Evolutionary conservation across 805 yeast genomes (phyloP).

Genomic region (Candida hungchunana): DNA sequence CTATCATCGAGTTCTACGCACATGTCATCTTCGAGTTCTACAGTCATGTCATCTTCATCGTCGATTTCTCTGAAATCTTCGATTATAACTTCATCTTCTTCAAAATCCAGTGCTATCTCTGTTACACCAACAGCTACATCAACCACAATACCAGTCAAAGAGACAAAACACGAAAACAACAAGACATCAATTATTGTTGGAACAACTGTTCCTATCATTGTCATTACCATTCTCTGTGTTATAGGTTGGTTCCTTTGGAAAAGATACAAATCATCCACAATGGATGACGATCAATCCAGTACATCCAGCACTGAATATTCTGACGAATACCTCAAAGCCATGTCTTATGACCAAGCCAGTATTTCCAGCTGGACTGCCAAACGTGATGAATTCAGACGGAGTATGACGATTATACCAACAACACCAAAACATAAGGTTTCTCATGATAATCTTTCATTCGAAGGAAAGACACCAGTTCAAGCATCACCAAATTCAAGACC

Average conservation of each 20-base stretch:
- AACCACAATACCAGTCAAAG: background rate
- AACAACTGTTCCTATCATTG: conserved; percentile 24
- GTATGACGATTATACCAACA: background rate
- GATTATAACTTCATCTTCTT: background rate
- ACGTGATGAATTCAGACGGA: conserved; percentile 20
- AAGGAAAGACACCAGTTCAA: conserved; percentile 4
- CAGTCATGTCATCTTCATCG: background rate
- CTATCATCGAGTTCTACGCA: background rate
- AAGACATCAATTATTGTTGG: conserved; percentile 14
- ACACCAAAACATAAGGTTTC: background rate
- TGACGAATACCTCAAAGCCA: conserved; percentile 20
- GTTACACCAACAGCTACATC: conserved; percentile 1
- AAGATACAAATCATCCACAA: conserved; percentile 6
- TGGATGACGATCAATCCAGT: conserved; percentile 5
- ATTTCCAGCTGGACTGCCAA: conserved; percentile 25
- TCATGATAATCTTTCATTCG: background rate
- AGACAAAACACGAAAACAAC: background rate
- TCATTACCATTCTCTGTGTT: conserved; percentile 16
- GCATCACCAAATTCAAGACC: too few species aligned
- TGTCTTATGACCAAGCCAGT: conserved; percentile 22
- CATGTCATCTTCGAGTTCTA: background rate
- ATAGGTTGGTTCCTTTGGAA: conserved; percentile 13
- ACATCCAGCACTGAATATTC: conserved; percentile 5
- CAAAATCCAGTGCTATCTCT: background rate
- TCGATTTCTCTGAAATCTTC: background rate